Evolutionary conservation across 305 asterid species (phyloP).

Genomic region (Nicotiana rustica): DNA sequence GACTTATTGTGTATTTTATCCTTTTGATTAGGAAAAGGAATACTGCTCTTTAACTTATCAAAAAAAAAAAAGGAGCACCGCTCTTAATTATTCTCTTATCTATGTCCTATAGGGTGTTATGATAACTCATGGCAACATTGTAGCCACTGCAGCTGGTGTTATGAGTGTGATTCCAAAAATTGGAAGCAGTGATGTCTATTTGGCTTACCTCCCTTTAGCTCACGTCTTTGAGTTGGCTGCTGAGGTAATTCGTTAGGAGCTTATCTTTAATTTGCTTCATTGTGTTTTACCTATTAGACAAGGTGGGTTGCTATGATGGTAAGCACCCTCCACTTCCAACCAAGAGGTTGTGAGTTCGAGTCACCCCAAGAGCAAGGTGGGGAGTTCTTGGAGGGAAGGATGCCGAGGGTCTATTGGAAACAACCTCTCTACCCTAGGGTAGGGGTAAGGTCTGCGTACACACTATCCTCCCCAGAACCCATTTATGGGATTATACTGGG

Average conservation of each 20-base stretch:
- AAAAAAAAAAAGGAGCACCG: too few species aligned
- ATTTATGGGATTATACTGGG: too few species aligned
- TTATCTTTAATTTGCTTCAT: slow-evolving; percentile 22
- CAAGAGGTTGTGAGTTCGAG: too few species aligned
- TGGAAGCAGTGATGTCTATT: slow-evolving; percentile 71
- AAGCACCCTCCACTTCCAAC: too few species aligned
- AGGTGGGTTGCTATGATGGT: too few species aligned
- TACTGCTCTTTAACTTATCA: not conserved
- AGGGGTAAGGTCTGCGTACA: too few species aligned
- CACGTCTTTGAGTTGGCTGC: slow-evolving; percentile 93
- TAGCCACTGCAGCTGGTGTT: slow-evolving; percentile 89
- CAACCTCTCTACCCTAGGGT: too few species aligned
- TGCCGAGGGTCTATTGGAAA: too few species aligned
- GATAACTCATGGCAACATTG: slow-evolving; percentile 89
- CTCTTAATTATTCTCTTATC: slow-evolving; percentile 4
- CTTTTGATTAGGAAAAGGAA: not conserved
- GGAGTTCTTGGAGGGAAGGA: too few species aligned
- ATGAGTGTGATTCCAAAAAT: slow-evolving; percentile 76
- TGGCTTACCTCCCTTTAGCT: slow-evolving; percentile 93
- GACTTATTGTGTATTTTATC: not conserved
- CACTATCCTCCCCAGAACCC: too few species aligned
- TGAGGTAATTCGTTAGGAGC: slow-evolving; percentile 58
- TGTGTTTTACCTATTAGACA: slow-evolving; percentile 23
- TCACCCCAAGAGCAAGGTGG: too few species aligned
- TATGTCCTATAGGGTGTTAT: slow-evolving; percentile 73